Percentiles rank a stretch among this genome's conserved stretches.
Conservation (phyloP, 1,284 basidiomycete species). For the Fomitopsis pinicola region DNA sequence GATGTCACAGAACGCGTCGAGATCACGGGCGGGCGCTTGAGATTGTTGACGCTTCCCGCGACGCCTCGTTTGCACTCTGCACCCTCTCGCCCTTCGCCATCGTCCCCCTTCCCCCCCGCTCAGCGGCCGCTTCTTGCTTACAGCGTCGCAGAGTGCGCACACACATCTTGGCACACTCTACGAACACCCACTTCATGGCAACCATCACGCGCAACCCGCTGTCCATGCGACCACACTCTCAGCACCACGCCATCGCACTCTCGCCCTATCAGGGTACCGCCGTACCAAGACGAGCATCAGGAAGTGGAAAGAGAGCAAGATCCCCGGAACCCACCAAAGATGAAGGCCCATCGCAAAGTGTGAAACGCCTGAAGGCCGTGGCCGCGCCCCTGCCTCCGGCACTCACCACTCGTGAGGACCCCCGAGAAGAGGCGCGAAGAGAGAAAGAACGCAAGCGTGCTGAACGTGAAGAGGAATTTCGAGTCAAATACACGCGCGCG, state of each 20-base stretch:
- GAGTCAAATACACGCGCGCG: conserved; percentile 77
- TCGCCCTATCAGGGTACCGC: conserved; percentile 15
- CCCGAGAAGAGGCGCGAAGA: conserved; percentile 24
- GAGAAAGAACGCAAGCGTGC: conserved; percentile 39
- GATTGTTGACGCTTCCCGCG: conserved; percentile 6
- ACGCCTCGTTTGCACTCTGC: conserved; percentile 12
- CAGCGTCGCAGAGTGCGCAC: neutral
- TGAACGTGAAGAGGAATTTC: conserved; percentile 71
- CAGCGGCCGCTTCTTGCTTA: conserved; percentile 8
- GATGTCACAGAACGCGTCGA: conserved; percentile 2
- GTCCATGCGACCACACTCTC: conserved; percentile 20
- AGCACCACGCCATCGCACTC: conserved; percentile 15
- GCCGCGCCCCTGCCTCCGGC: conserved; percentile 20
- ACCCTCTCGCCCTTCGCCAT: conserved; percentile 2
- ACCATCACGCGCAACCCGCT: conserved; percentile 21
- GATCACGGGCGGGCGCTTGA: conserved; percentile 2
- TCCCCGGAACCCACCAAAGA: conserved; percentile 50
- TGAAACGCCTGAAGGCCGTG: conserved; percentile 30
- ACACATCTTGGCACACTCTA: neutral
- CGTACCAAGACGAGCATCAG: conserved; percentile 9
- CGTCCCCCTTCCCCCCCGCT: conserved; percentile 7
- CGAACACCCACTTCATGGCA: conserved; percentile 15
- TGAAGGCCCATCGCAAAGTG: conserved; percentile 28
- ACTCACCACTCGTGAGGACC: conserved; percentile 15
- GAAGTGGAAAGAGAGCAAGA: conserved; percentile 50